Base-by-base conservation (phyloP, 1,139 yeast species). In the Hanseniaspora uvarum region DNA sequence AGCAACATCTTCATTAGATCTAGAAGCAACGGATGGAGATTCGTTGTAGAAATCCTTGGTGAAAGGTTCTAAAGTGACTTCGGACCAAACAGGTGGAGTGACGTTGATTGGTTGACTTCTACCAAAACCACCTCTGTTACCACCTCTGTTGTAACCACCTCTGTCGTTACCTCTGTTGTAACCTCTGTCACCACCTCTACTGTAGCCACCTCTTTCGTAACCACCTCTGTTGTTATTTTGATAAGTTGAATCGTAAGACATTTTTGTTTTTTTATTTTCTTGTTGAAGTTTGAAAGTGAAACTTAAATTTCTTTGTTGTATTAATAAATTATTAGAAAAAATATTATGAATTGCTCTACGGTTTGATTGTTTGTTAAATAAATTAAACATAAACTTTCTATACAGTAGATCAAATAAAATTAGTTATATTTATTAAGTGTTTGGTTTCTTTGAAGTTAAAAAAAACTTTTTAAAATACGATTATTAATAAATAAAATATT, bases 41-140 rank as follows among this genome's bases (percentile, higher is more conserved):
- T 94, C 98, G 59, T 76, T 75, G 74, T 92, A 92, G 68, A 92
- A 92, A 71, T 92, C 88, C 75, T 94, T 94, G 72, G 89, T 96
- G 68, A 92, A 94, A 67, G 81, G 82, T 63, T 96, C 95, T 69
- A 89, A 73, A 30, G 79, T 66, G 60, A 78, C 81, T 56, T 83
- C 60, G 66, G 87, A 94, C 86, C 92, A 89, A 59, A 83, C 79
- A 63, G 88, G 96, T 60, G 82, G 76, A 66, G 70, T 73, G 62
- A 78, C 75, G 70, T 74, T 78, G 72, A 67, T 77, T 64, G 73
- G 71, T 62, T 72, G 72, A 59, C 73, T 72, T 56, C 69, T 67
- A 54, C 64, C 61, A 47, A 73, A 64, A 47, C 75, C 63, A 47
- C 73, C 65, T 43, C 76, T 69, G 62, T 72, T 70, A 70, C 61